phyloP scores from a whole-genome alignment of 768 basidiomycete genomes.

The Russula earlei region DNA sequence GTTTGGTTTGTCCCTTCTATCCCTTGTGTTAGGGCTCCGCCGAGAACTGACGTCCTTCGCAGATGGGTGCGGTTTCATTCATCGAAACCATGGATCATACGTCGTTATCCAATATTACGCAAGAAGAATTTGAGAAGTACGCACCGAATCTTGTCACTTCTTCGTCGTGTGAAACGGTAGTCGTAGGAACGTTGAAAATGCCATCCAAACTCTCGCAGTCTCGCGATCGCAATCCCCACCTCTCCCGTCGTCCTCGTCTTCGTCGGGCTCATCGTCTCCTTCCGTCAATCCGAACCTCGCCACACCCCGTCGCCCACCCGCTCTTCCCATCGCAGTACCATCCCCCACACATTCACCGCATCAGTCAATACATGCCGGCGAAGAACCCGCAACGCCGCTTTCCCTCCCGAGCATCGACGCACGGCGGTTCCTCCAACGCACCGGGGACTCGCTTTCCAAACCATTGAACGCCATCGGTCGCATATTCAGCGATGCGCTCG shows the following conservation, averaged over 20 bases:
- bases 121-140: conserved; percentile 84
- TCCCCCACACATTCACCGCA: not conserved
- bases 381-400: conserved; percentile 82
- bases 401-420: conserved; percentile 65
- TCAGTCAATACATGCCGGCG: conserved; percentile 52
- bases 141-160: conserved; percentile 11
- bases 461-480: conserved; percentile 83
- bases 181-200: conserved; percentile 47
- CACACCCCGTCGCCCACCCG: conserved; percentile 12
- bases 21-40: not conserved
- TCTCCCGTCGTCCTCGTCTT: conserved; percentile 24
- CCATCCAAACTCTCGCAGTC: conserved; percentile 41
- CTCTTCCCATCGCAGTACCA: conserved; percentile 18
- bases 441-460: conserved; percentile 84
- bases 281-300: conserved; percentile 23
- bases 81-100: conserved; percentile 98
- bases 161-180: not conserved
- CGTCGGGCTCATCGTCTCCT: conserved; percentile 22
- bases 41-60: not conserved
- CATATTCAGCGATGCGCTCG: conserved; percentile 79
- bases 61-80: conserved; percentile 97
- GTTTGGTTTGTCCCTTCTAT: conserved; percentile 52
- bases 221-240: conserved; percentile 29
- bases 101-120: conserved; percentile 85
- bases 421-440: conserved; percentile 74